Evolutionary conservation across 805 yeast species (phyloP).

Genomic region (Wickerhamiella spandovensis): DNA sequence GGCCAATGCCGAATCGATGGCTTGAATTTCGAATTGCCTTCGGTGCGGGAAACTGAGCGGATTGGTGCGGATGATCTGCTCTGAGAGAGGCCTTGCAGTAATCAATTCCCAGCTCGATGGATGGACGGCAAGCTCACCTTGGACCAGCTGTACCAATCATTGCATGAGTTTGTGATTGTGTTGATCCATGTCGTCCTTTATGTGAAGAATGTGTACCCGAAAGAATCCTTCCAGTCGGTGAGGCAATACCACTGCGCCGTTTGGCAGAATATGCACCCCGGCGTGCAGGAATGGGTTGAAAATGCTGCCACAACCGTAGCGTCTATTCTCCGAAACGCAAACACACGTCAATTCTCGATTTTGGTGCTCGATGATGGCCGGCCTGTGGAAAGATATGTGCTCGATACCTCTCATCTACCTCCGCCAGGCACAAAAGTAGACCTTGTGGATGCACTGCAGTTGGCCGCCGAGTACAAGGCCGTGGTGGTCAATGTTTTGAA

Average conservation of each 20-base stretch:
- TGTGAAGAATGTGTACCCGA: slow-evolving; percentile 40
- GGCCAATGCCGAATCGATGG: too few relatives aligned
- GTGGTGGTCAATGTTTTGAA: not conserved
- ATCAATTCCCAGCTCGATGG: not conserved
- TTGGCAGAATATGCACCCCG: slow-evolving; percentile 34
- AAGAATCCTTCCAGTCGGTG: slow-evolving; percentile 32
- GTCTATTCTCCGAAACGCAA: not conserved
- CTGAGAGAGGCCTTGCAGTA: not conserved
- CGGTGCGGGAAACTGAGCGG: too few relatives aligned
- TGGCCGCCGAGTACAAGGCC: not conserved
- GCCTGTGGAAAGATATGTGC: slow-evolving; percentile 28
- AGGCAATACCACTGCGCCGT: slow-evolving; percentile 33
- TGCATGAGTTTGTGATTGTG: slow-evolving; percentile 38
- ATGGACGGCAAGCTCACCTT: not conserved
- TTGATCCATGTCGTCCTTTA: slow-evolving; percentile 44
- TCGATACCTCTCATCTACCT: slow-evolving; percentile 25
- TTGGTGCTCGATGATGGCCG: slow-evolving; percentile 10
- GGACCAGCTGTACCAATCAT: slow-evolving; percentile 16
- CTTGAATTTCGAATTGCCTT: too few relatives aligned
- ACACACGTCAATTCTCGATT: not conserved
- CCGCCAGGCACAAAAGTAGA: slow-evolving; percentile 2
- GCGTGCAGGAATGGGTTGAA: slow-evolving; percentile 32
- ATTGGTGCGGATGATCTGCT: too few relatives aligned
- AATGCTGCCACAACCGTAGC: slow-evolving; percentile 26
- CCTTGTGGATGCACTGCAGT: not conserved